phyloP scores from a whole-genome alignment of 2,329 filamentous ascomycete species.

The Aspergillus ruber region DNA sequence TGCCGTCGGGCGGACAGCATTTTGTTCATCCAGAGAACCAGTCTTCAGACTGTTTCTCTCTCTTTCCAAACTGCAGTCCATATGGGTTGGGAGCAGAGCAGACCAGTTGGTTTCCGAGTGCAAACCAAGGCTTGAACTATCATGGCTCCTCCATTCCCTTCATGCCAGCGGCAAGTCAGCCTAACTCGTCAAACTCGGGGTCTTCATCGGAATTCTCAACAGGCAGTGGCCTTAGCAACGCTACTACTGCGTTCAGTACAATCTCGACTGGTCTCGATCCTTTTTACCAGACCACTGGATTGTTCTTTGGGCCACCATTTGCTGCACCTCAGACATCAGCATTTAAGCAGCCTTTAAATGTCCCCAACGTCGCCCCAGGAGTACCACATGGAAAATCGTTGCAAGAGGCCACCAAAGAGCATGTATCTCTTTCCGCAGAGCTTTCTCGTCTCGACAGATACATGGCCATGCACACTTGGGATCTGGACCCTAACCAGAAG shows the following conservation, averaged over 20 bases:
- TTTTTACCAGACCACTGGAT: slow-evolving; percentile 3
- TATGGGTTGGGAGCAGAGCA: slow-evolving; percentile 9
- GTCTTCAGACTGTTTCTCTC: slow-evolving; percentile 9
- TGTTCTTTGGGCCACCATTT: slow-evolving; percentile 5
- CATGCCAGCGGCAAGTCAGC: slow-evolving; percentile 9
- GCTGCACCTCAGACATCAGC: slow-evolving; percentile 3
- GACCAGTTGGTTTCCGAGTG: slow-evolving; percentile 10
- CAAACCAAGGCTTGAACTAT: slow-evolving; percentile 9
- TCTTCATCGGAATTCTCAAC: slow-evolving; percentile 5
- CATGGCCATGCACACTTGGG: slow-evolving; percentile 33
- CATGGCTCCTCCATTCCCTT: slow-evolving; percentile 7
- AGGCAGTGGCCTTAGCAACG: slow-evolving; percentile 2
- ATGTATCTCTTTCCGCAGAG: slow-evolving; percentile 24
- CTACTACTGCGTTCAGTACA: slow-evolving; percentile 4
- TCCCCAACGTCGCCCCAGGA: slow-evolving; percentile 7
- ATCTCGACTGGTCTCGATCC: slow-evolving; percentile 5
- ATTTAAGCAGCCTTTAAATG: slow-evolving; percentile 6
- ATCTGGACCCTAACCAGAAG: slow-evolving; percentile 29
- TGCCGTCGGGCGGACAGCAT: slow-evolving; percentile 3
- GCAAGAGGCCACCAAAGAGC: slow-evolving; percentile 24
- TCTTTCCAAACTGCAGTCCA: slow-evolving; percentile 6
- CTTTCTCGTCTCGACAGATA: slow-evolving; percentile 33
- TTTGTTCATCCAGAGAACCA: slow-evolving; percentile 7
- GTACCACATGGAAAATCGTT: slow-evolving; percentile 16
- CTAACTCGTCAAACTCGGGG: slow-evolving; percentile 4